Conservation (phyloP, 75 land plant genomes). For the Pseudotsuga menziesii region DNA sequence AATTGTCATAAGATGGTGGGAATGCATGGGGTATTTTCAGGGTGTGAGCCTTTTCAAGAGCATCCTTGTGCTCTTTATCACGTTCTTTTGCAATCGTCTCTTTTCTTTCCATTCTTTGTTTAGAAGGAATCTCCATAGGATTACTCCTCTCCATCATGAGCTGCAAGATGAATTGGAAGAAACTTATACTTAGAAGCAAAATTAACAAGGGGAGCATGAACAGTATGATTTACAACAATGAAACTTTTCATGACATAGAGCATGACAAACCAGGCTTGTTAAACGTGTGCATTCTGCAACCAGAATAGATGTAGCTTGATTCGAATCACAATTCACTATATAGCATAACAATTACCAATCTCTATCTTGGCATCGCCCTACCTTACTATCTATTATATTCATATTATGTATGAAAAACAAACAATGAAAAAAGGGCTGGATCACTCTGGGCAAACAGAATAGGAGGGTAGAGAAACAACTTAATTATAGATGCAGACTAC, state of each 20-base stretch:
- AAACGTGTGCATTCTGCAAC: background rate
- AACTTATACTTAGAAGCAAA: background rate
- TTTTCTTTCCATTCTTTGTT: conserved; percentile 28
- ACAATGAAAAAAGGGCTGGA: too few species aligned
- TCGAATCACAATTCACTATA: too few species aligned
- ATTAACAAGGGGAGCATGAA: background rate
- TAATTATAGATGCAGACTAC: too few species aligned
- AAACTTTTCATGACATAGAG: background rate
- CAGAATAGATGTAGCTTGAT: background rate
- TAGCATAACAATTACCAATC: too few species aligned
- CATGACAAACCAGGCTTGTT: background rate
- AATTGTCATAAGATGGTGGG: background rate
- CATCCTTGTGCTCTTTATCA: conserved; percentile 27
- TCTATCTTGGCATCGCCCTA: too few species aligned
- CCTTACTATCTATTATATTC: too few species aligned
- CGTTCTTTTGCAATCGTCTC: conserved; percentile 19
- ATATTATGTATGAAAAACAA: too few species aligned
- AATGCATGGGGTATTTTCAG: conserved; percentile 27
- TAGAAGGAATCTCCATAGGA: conserved; percentile 13
- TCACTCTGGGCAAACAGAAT: too few species aligned
- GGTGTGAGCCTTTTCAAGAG: conserved; percentile 28
- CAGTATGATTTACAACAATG: background rate
- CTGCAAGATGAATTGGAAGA: conserved; percentile 13
- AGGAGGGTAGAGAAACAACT: too few species aligned
- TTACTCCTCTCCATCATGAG: conserved; percentile 19